Conservation (phyloP, 768 basidiomycete species). For the Erythrobasidium yunnanense region DNA sequence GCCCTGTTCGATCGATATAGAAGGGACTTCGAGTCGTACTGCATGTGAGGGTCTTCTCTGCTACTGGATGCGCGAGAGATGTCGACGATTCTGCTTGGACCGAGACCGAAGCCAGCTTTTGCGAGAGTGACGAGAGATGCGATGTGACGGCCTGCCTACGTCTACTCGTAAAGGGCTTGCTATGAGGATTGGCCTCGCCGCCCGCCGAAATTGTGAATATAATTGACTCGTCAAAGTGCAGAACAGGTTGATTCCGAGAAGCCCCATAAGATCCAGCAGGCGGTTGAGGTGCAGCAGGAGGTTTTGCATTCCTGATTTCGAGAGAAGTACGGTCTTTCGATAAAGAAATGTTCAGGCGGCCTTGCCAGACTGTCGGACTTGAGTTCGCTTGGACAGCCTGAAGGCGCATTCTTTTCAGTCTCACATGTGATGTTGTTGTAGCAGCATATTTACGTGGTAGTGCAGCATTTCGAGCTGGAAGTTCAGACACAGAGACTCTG, state of each 20-base stretch:
- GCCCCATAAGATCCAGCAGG: not conserved
- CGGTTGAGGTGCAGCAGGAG: not conserved
- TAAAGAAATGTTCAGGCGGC: not conserved
- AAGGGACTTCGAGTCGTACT: not conserved
- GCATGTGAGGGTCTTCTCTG: too few species aligned
- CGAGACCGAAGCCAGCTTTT: not conserved
- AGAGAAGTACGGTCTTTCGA: not conserved
- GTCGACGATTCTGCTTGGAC: too few species aligned
- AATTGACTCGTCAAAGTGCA: not conserved
- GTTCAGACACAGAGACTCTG: slow-evolving; percentile 23
- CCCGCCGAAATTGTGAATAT: not conserved
- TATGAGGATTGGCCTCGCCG: not conserved
- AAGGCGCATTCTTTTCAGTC: not conserved
- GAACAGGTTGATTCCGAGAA: not conserved
- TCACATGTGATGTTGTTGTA: too few species aligned
- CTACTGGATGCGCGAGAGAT: too few species aligned
- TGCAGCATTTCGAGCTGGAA: slow-evolving; percentile 20
- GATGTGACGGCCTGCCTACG: not conserved
- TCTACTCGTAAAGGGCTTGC: not conserved
- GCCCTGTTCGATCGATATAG: slow-evolving; percentile 5
- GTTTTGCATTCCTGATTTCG: slow-evolving; percentile 2
- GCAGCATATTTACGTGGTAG: slow-evolving; percentile 1
- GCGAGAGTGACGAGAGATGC: not conserved
- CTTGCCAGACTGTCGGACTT: slow-evolving; percentile 22
- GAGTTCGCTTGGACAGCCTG: slow-evolving; percentile 13